Evolutionary conservation across 495 filamentous ascomycete species (phyloP), one percentile per base, ranked within the genome.

Genomic region (Podospora sp.): DNA sequence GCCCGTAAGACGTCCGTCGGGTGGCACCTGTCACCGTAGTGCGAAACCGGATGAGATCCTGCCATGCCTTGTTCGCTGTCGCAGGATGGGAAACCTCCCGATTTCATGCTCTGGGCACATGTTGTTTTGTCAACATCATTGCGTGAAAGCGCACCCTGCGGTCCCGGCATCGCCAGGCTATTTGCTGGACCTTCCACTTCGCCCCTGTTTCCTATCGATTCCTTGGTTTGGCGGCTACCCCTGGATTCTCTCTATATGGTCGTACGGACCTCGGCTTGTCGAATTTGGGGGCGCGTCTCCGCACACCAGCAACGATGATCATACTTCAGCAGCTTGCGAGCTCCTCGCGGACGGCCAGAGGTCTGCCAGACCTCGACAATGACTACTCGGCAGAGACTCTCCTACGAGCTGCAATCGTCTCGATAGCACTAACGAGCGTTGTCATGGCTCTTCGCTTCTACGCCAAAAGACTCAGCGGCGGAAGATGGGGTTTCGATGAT

Each of bases 401-500:
- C 11, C 2, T 46, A 4, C 40, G 14, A 4, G 40, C 40, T 2
- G 9, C 40, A 11, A 46, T 46, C 2, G 40, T 46, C 5, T 46
- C 40, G 40, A 46, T 46, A 46, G 40, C 40, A 46, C 61, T 52
- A 0, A 50, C 61, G 6, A 63, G 36, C 24, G 9, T 63, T 40
- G 61, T 53, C 40, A 51, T 53, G 16, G 49, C 61, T 24, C 24
- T 55, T 0, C 62, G 62, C 0, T 57, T 65, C 51, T 65, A 57
- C 29, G 62, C 51, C 20, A 65, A 46, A 49, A 40, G 9, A 0
- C 20, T 56, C 50, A 50, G 50, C 21, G 25, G 52, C 7, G 52
- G 50, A 18, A 33, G 29, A 1, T 57, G 53, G 22, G 52, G 52
- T 12, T 35, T 18, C 11, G 50, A 56, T 22, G 62, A 57, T 24